Evolutionary conservation across 768 basidiomycete genomes (phyloP).

Genomic region (Suillus plorans): DNA sequence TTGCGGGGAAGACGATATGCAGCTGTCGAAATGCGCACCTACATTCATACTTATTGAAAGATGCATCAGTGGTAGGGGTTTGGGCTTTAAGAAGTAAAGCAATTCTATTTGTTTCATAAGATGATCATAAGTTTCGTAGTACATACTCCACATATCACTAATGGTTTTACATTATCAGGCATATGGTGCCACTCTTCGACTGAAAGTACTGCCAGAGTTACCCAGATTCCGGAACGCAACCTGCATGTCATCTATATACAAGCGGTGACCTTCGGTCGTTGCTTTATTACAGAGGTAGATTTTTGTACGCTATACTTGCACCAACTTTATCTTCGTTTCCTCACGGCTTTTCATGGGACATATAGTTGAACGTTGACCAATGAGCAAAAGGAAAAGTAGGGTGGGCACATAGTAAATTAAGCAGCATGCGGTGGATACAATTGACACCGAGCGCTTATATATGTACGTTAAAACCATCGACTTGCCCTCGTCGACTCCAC

Average conservation of each 20-base stretch:
- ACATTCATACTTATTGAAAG: neutral
- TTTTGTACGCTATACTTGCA: too few species aligned
- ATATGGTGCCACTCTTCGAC: neutral
- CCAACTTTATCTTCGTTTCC: too few species aligned
- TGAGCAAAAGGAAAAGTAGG: too few species aligned
- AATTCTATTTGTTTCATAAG: neutral
- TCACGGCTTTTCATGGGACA: too few species aligned
- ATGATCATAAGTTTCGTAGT: neutral
- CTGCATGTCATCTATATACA: neutral
- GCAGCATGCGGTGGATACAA: too few species aligned
- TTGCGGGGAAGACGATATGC: neutral
- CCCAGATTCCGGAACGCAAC: neutral
- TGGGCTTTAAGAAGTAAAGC: neutral
- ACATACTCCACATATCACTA: neutral
- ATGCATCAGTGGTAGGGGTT: neutral
- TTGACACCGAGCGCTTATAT: too few species aligned
- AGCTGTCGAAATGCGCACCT: neutral
- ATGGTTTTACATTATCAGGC: neutral
- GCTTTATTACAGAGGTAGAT: too few species aligned
- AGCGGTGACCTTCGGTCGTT: too few species aligned
- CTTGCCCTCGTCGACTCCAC: neutral
- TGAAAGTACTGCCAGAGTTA: neutral
- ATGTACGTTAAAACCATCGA: too few species aligned
- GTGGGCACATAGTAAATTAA: too few species aligned
- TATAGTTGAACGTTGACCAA: too few species aligned